Evolutionary conservation across 1,139 yeast genomes (phyloP), one percentile per base, ranked within the genome.

Genomic region (Yamadazyma songkhlaensis): DNA sequence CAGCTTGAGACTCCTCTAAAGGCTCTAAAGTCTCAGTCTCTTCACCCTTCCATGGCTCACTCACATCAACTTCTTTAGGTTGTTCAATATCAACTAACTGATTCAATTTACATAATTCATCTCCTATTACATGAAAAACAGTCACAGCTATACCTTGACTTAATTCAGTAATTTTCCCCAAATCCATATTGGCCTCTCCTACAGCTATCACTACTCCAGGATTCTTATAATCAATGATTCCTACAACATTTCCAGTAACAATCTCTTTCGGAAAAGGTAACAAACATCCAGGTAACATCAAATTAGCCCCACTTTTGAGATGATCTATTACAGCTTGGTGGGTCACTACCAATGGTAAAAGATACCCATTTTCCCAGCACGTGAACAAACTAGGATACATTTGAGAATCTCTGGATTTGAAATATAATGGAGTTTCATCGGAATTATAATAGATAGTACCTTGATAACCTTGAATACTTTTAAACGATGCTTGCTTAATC

Each of bases 251-350:
- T 1, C 83, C 90, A 36, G 60, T 61, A 2, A 49, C 52, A 4
- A 77, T 54, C 29, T 69, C 42, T 0, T 48, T 35, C 34, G 84
- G 88, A 51, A 84, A 82, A 0, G 96, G 96, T 0, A 88, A 85
- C 6, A 85, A 67, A 3, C 92, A 79, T 0, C 98, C 98, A 0
- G 96, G 94, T 25, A 86, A 68, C 97, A 92, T 90, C 50, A 92
- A 67, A 55, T 90, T 84, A 0, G 97, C 97, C 7, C 97, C 97
- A 43, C 77, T 79, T 26, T 71, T 65, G 22, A 89, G 60, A 39
- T 76, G 76, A 35, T 64, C 57, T 13, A 90, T 70, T 2, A 92
- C 96, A 49, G 74, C 78, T 9, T 78, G 77, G 54, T 87, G 92
- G 0, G 97, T 90, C 39, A 65, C 59, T 3, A 90, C 75, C 2